Conservation (phyloP, 176 grass and related monocot species). For the Carex parvula region DNA sequence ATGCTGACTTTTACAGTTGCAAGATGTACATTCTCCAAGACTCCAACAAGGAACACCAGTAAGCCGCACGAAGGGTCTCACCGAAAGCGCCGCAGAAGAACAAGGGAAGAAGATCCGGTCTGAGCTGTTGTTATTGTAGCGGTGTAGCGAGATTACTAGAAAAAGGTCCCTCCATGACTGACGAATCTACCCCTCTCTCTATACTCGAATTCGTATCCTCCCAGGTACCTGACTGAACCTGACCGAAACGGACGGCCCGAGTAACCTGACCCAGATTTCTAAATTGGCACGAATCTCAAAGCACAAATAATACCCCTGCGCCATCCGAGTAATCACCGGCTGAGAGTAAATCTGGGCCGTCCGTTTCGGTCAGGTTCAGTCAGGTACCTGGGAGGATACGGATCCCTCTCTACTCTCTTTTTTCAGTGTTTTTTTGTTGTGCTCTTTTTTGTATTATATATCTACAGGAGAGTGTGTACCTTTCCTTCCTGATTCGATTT, state of each 20-base stretch:
- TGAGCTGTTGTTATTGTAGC: constrained; percentile 20
- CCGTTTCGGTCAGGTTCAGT: no score
- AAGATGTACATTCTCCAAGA: background rate
- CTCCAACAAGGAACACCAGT: background rate
- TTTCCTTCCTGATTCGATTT: constrained; percentile 21
- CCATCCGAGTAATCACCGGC: no score
- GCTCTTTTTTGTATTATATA: constrained; percentile 19
- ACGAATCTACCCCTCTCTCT: constrained; percentile 22
- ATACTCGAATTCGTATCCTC: no score
- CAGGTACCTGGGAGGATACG: no score
- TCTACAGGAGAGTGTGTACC: background rate
- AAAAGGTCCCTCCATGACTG: constrained; percentile 19
- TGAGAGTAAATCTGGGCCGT: no score
- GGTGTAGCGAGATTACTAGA: constrained; percentile 18
- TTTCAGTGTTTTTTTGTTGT: background rate
- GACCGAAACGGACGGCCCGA: no score
- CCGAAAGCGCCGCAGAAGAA: background rate
- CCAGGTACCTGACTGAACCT: no score
- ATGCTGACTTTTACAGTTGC: background rate
- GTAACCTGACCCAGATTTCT: no score
- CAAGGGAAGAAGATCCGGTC: constrained; percentile 12
- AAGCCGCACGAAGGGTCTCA: background rate
- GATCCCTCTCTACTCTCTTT: background rate
- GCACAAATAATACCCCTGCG: no score
- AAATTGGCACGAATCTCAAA: no score